Percentiles rank a stretch among this genome's conserved stretches.
Evolutionary conservation across 2,329 filamentous ascomycete species (phyloP).

Genomic region (Aaosphaeria arxii): DNA sequence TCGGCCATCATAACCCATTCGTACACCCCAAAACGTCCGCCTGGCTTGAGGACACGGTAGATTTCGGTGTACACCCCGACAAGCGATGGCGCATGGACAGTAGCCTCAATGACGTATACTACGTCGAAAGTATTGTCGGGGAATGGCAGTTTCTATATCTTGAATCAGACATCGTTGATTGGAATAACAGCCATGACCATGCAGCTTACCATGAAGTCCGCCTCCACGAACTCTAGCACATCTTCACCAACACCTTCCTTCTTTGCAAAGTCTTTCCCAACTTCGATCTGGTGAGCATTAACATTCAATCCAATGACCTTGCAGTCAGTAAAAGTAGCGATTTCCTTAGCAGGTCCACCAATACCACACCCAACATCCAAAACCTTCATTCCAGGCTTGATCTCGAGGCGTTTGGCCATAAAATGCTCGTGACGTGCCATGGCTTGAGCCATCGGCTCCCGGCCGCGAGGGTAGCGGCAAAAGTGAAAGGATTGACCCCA

Average conservation of each 20-base stretch:
- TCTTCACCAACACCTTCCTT: slow-evolving; percentile 74
- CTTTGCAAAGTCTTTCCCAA: slow-evolving; percentile 72
- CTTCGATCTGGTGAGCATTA: slow-evolving; percentile 94
- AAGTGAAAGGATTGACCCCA: slow-evolving; percentile 95
- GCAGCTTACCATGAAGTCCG: slow-evolving; percentile 73
- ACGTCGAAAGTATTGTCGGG: slow-evolving; percentile 84
- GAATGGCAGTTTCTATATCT: slow-evolving; percentile 76
- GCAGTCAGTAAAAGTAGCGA: slow-evolving; percentile 83
- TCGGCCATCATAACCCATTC: slow-evolving; percentile 93
- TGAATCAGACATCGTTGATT: neutral
- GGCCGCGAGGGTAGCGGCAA: slow-evolving; percentile 75
- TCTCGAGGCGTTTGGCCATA: slow-evolving; percentile 76
- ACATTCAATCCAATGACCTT: slow-evolving; percentile 90
- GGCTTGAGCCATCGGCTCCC: slow-evolving; percentile 76
- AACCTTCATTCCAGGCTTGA: slow-evolving; percentile 80
- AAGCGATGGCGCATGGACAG: slow-evolving; percentile 81
- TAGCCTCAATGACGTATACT: slow-evolving; percentile 92
- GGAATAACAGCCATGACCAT: neutral
- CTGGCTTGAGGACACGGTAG: slow-evolving; percentile 88
- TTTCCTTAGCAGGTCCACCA: slow-evolving; percentile 85
- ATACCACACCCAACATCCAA: slow-evolving; percentile 94
- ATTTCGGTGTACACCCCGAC: slow-evolving; percentile 88
- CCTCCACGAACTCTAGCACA: slow-evolving; percentile 75
- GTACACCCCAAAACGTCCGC: slow-evolving; percentile 88
- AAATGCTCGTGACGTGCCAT: slow-evolving; percentile 95